Percentiles rank a stretch among this genome's conserved stretches.
phyloP scores from a whole-genome alignment of 2,329 filamentous ascomycete species.

The Calonectria hongkongensis region DNA sequence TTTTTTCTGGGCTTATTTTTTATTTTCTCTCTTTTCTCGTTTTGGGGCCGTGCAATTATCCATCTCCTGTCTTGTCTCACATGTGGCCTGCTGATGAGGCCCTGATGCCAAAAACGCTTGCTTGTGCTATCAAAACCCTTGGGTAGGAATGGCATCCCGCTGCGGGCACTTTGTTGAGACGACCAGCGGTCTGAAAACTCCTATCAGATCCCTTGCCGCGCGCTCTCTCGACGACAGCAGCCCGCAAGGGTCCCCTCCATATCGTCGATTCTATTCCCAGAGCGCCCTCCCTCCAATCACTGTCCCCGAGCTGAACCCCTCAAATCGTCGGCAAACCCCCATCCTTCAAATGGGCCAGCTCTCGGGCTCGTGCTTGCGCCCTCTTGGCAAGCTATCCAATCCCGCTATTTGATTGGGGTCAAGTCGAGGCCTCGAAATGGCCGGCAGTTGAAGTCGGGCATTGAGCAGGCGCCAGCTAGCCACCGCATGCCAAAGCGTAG shows the following conservation, averaged over 20 bases:
- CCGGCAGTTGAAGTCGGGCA: slow-evolving; percentile 27
- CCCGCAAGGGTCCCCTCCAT: slow-evolving; percentile 18
- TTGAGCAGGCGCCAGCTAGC: slow-evolving; percentile 1
- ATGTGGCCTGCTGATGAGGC: slow-evolving; percentile 35
- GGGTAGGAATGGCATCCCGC: slow-evolving; percentile 24
- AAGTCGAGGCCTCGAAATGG: slow-evolving; percentile 27
- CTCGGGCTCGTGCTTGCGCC: slow-evolving; percentile 33
- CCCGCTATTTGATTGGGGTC: slow-evolving; percentile 10
- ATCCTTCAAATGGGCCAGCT: slow-evolving; percentile 1
- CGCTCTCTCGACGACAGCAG: slow-evolving; percentile 19
- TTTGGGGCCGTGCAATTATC: slow-evolving; percentile 7
- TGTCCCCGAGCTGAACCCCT: slow-evolving; percentile 27
- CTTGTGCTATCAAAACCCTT: slow-evolving; percentile 17
- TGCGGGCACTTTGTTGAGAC: slow-evolving; percentile 25
- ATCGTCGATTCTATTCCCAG: slow-evolving; percentile 23
- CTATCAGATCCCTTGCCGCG: slow-evolving; percentile 10
- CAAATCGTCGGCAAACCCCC: slow-evolving; percentile 22
- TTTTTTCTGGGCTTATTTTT: neutral
- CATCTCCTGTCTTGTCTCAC: slow-evolving; percentile 3
- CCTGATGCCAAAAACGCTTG: slow-evolving; percentile 13
- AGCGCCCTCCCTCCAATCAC: slow-evolving; percentile 10
- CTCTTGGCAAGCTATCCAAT: slow-evolving; percentile 17
- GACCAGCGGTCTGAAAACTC: slow-evolving; percentile 5
- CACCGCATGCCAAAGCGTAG: slow-evolving; percentile 9
- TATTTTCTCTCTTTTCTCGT: slow-evolving; percentile 1